Percentiles rank a stretch among this genome's conserved stretches.
Conservation (phyloP, 2,329 filamentous ascomycete species). For the Cladophialophora immunda region DNA sequence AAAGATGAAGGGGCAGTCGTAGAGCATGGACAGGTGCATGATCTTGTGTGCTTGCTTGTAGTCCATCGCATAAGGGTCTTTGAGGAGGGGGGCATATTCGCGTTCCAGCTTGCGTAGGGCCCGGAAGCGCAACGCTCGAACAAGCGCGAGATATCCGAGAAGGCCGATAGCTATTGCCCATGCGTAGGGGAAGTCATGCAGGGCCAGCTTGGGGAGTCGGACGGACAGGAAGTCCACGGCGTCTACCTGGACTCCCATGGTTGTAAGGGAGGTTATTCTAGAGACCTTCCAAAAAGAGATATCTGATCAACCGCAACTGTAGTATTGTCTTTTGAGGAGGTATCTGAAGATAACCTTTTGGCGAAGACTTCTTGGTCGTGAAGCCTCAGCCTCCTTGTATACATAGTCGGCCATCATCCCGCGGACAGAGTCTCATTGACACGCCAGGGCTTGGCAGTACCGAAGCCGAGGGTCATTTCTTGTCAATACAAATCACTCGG, state of each 20-base stretch:
- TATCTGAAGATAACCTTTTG: neutral
- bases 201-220: neutral
- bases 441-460: neutral
- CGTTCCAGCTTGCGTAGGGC: slow-evolving; percentile 51
- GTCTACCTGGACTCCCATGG: slow-evolving; percentile 1
- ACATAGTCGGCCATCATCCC: neutral
- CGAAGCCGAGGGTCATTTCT: neutral
- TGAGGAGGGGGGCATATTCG: slow-evolving; percentile 55
- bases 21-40: slow-evolving; percentile 52
- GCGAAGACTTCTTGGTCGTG: neutral
- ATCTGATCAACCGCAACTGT: neutral
- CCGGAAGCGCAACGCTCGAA: slow-evolving; percentile 49
- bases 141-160: slow-evolving; percentile 45
- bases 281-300: neutral
- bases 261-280: neutral
- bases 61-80: slow-evolving; percentile 62
- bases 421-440: slow-evolving; percentile 2
- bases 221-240: neutral
- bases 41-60: slow-evolving; percentile 61
- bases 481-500: slow-evolving; percentile 1
- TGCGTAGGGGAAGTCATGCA: neutral
- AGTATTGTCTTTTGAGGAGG: neutral
- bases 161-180: slow-evolving; percentile 10
- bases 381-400: slow-evolving; percentile 5
- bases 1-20: slow-evolving; percentile 65